phyloP scores from a whole-genome alignment of 1,139 yeast genomes.

The Saccharomyces hybrid region DNA sequence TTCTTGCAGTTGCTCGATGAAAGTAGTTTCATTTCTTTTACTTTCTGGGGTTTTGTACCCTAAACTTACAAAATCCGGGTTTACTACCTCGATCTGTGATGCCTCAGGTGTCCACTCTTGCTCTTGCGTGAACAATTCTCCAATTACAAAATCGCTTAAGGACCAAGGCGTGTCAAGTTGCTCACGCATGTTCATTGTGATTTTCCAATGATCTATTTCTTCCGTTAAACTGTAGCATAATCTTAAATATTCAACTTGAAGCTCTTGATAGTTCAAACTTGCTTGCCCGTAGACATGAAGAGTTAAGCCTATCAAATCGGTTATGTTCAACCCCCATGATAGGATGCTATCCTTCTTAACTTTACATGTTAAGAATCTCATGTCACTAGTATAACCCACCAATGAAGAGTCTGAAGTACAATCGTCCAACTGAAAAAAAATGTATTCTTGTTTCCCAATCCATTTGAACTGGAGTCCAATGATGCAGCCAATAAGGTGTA shows the following conservation, averaged over 20 bases:
- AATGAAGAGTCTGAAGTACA: constrained; percentile 8
- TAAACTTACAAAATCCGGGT: background rate
- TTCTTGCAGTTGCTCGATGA: constrained; percentile 13
- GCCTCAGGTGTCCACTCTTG: background rate
- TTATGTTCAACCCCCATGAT: constrained; percentile 7
- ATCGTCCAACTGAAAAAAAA: constrained; percentile 23
- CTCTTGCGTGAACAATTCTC: background rate
- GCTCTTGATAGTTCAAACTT: constrained; percentile 10
- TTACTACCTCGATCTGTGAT: background rate
- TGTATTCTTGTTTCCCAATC: constrained; percentile 14
- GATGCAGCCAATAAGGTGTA: constrained; percentile 18
- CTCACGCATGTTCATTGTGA: constrained; percentile 9
- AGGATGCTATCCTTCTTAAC: constrained; percentile 8
- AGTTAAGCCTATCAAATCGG: constrained; percentile 12
- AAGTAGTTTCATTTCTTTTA: constrained; percentile 3
- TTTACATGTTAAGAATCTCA: constrained; percentile 12
- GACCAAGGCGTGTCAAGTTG: constrained; percentile 13
- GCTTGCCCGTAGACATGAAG: constrained; percentile 11
- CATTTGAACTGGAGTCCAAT: constrained; percentile 15
- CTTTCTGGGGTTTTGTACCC: background rate
- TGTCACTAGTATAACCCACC: constrained; percentile 1
- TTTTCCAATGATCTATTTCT: constrained; percentile 21
- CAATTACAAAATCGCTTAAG: background rate
- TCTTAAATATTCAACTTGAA: constrained; percentile 12
- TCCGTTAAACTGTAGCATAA: constrained; percentile 8